Evolutionary conservation across 1,284 basidiomycete species (phyloP), one percentile per base, ranked within the genome.

Genomic region (Phaffia rhodozyma): DNA sequence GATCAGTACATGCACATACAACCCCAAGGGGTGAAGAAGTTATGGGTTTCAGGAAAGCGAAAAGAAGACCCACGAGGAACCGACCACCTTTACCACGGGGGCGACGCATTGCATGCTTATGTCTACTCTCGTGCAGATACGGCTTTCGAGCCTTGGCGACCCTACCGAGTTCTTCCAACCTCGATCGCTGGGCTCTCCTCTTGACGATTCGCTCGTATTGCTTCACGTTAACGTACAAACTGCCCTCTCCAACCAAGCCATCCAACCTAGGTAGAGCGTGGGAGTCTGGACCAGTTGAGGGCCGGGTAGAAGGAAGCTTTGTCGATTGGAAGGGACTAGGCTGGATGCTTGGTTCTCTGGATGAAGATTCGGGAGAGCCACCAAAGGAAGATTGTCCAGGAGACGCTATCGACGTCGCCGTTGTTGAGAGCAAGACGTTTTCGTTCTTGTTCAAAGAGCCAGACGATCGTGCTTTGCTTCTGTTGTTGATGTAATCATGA

Each of bases 151-250:
- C 88, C 70, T 86, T 82, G 61, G 90, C 92, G 66, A 97, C 82
- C 68, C 91, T 81, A 71, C 94, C 91, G 60, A 97, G 81, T 76
- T 96, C 92, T 72, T 94, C 91, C 58, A 96, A 79, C 38, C 93
- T 80, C 1, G 90, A 89, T 50, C 92, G 79, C 7, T 91, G 91
- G 68, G 88, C 82, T 62, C 92, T 82, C 66, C 92, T 82, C 79
- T 96, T 96, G 73, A 97, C 81, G 72, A 97, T 97, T 71, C 93
- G 87, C 71, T 92, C 90, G 75, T 96, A 97, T 77, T 97, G 92
- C 75, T 97, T 97, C 58, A 92, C 92, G 72, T 97, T 97, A 68
- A 97, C 93, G 77, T 93, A 94, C 69, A 96, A 83, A 32, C 92
- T 92, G 73, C 96, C 91, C 70, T 96, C 91, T 77, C 94, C 91